Evolutionary conservation across 78 protist species (phyloP), one percentile per base, ranked within the genome.

Genomic region (Parvularia atlantis): DNA sequence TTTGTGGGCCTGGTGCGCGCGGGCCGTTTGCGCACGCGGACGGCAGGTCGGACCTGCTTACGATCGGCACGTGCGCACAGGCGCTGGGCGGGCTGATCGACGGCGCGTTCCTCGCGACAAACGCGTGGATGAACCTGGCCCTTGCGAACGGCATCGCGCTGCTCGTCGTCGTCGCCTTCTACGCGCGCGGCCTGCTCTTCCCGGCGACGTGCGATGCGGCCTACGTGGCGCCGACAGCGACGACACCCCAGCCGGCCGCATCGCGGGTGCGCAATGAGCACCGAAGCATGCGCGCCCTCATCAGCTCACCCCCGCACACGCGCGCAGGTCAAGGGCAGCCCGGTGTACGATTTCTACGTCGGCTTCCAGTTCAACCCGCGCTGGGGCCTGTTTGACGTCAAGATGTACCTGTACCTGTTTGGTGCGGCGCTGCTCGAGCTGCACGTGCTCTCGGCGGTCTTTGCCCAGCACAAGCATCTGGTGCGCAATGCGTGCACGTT

Each of bases 381-480:
- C 10, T 6, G 9, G 66, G 22, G 5, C 13, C 16, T 14, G 30
- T 61, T 33, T n/a, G 66, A 37, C 31, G 4, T 33, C 16, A 37
- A 61, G 66, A 61, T 61, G 66, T 39, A 24, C 36, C 31, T 37
- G 66, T 61, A 61, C 26, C 20, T 61, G 48, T 1, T 37, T 17
- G 66, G 66, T 13, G 66, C 66, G 35, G 24, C 20, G 52, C 41
- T 39, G 66, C 41, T 61, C 30, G 48, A 39, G 48, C 48, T 61
- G 52, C 9, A 3, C 6, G 22, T 61, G 52, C 41, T 61, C 22
- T 5, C 30, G 3, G 46, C 46, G 7, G 13, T 14, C 28, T 33
- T 13, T 6, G 24, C 22, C 17, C 66, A 61, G n/a, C n/a, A n/a
- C n/a, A n/a, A n/a, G n/a, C n/a, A n/a, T n/a, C n/a, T n/a, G n/a